phyloP scores from a whole-genome alignment of 2,329 filamentous ascomycete species.

The Botrytis cinerea region DNA sequence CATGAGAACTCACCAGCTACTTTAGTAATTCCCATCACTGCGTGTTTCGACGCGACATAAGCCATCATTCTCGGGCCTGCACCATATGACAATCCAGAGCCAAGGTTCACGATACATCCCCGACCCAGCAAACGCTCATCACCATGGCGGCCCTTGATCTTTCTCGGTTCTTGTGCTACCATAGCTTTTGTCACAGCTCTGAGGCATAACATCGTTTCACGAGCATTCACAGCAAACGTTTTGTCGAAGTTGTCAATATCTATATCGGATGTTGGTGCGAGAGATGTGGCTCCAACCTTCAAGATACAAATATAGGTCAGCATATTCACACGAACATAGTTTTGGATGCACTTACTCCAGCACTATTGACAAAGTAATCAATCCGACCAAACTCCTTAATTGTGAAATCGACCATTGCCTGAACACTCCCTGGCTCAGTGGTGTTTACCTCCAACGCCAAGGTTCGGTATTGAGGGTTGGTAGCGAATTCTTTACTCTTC shows the following conservation, averaged over 20 bases:
- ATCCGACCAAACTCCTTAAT: constrained; percentile 52
- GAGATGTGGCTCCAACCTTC: background rate
- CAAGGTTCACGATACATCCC: constrained; percentile 38
- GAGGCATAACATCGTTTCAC: constrained; percentile 38
- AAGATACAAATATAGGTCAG: background rate
- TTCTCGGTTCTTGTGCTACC: constrained; percentile 40
- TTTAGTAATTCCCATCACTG: constrained; percentile 36
- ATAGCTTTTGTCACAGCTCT: constrained; percentile 5
- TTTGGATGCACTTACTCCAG: constrained; percentile 34
- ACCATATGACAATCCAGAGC: constrained; percentile 30
- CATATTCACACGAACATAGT: background rate
- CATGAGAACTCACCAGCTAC: constrained; percentile 26
- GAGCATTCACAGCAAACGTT: constrained; percentile 42
- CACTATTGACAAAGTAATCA: constrained; percentile 56
- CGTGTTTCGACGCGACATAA: constrained; percentile 39
- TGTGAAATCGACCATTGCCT: constrained; percentile 39
- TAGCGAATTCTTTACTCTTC: constrained; percentile 36
- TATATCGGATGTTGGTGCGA: constrained; percentile 31
- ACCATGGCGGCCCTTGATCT: constrained; percentile 25
- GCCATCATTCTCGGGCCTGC: constrained; percentile 25
- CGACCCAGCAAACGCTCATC: constrained; percentile 26
- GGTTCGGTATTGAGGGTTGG: constrained; percentile 34
- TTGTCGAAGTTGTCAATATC: constrained; percentile 35
- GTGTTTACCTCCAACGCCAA: constrained; percentile 39
- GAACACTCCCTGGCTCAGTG: constrained; percentile 30